Evolutionary conservation across 805 yeast genomes (phyloP), one percentile per base, ranked within the genome.

Genomic region (Millerozyma miso): DNA sequence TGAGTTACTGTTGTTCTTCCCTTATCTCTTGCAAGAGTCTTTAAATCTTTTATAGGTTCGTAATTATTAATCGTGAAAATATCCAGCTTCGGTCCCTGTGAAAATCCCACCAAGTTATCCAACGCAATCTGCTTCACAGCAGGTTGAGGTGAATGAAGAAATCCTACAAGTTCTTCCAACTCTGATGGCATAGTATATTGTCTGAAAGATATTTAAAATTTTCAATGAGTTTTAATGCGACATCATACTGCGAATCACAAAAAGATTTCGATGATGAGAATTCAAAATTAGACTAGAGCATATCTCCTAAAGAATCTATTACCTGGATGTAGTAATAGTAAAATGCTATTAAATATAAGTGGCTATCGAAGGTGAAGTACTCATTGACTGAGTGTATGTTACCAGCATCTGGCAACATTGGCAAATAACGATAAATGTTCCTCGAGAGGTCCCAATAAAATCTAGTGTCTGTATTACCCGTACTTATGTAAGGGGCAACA

Each of bases 71-170:
- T 76, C 47, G 77, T 74, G 68, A 91, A 91, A 23, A 88, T 70
- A 31, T 70, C 67, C 39, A 78, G 80, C 31, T 81, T 77, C 2
- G 82, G 72, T 6, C 91, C 91, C 37, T 81, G 79, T 7, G 95
- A 83, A 60, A 75, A 87, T 2, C 90, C 95, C 10, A 88, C 88
- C 42, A 89, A 62, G 59, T 88, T 82, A 54, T 86, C 93, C 38
- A 90, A 69, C 0, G 97, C 97, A 43, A 89, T 83, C 52, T 83
- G 88, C 45, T 84, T 80, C 26, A 88, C 86, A 8, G 84, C 83
- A 2, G 85, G 82, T 56, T 85, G 88, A 1, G 86, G 83, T 5
- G 91, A 79, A 60, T 87, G 96, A 47, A 90, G 71, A 58, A 90
- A 89, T 38, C 74, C 80, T 17, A 88, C 95, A 35, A 90, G 69